Base-by-base conservation (phyloP, 148 eudicot genomes). In the Talinum fruticosum region DNA sequence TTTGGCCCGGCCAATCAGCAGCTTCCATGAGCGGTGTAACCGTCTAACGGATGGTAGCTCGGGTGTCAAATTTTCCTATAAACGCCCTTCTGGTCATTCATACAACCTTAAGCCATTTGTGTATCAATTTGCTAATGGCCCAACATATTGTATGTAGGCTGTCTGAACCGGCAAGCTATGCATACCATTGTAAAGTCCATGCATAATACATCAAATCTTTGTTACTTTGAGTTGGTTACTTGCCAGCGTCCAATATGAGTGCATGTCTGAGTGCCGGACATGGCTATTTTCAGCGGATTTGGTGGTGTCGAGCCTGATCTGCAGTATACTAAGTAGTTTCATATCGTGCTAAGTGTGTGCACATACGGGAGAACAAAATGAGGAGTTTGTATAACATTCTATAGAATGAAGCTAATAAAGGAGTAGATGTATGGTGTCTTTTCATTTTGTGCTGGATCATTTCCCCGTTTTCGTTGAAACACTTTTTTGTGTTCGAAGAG, bases 1-100 rank as follows among this genome's bases (percentile, higher is more conserved):
- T 80, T 79, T 93, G 23, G 97, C 97, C 0, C 87, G 99, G 79
- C 99, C 99, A 7, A 93, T 96, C 82, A 91, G 94, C 83, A 96
- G 99, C 85, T 96, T 96, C 82, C 97, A 96, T 37, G 90, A 88
- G 45, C 90, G 87, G 79, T 96, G 99, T 82, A 90, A 76, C 72
- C 90, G 74, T 78, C 86, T 89, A 10, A 85, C 91, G 34, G 91
- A 84, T 12, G 83, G 84, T 33, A 91, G 76, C 70, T 69, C 91
- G 1, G 99, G 96, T 68, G 93, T 90, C 74, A 96, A 96, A 85
- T 96, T 96, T 85, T 82, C 84, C 36, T 96, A 96, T 78, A 87
- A 81, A 76, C 91, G 79, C 45, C 97, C 85, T 1, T 93, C 99
- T 2, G 97, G 99, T 61, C 82, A 81, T 79, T 90, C 93, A 23